Evolutionary conservation across 1,284 basidiomycete genomes (phyloP), one percentile per base, ranked within the genome.

Genomic region (Pascua guehoae): DNA sequence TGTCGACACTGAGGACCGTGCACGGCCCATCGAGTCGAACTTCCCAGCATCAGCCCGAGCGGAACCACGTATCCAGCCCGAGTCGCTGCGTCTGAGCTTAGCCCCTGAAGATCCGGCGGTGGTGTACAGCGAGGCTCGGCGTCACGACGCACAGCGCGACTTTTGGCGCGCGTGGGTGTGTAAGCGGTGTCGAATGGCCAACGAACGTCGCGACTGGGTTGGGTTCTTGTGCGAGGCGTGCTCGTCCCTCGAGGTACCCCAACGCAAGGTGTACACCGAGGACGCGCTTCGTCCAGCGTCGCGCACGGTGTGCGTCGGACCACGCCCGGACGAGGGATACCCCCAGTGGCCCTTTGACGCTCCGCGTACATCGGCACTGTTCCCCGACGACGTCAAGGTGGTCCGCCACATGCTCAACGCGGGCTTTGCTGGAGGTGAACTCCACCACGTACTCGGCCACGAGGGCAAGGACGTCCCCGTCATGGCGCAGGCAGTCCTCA

Each of bases 121-220:
- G 15, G 40, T 55, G 9, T 44, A 42, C 7, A 45, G 50, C 12
- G 54, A 62, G 14, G n/a, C 54, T 12, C 54, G 53, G 40, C 60
- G 61, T 8, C 41, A 52, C 5, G 56, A 66, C 12, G 59, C 62
- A 2, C 67, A 68, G 12, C 52, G 59, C 18, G 66, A 70, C 12
- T 65, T 61, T 45, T 76, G 74, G 74, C 60, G 55, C 42, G 68
- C 68, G 2, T 74, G 69, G 69, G 66, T 70, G 39, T 76, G 74
- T 44, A 37, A 53, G 9, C 60, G 60, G 42, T 76, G 74, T 47
- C 67, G 66, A 2, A 60, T 64, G 47, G 71, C 72, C 11, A 68
- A 71, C 47, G 70, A 74, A 51, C 54, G 71, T 11, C 57, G 60
- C 17, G 60, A 65, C n/a, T 76, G 74, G 74, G 42, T 54, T 39